A percentile compares a stretch with the other conserved stretches of the same genome.
Conservation (phyloP, 1,139 yeast species). For the Blastobotrys petasosporus region DNA sequence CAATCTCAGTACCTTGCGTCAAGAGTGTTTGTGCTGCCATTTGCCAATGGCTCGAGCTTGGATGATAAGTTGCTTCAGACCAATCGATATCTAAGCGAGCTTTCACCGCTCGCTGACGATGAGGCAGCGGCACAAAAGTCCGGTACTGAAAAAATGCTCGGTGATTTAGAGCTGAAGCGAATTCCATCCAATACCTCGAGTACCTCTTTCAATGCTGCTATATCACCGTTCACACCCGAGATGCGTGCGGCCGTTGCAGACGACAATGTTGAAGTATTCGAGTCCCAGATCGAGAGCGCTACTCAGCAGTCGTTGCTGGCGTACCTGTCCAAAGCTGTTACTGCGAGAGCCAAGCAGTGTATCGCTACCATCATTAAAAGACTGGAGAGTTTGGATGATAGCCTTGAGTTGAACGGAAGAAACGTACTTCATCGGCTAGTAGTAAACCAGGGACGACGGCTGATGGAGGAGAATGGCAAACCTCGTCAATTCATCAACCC, state of each 20-base stretch:
- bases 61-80: conserved; percentile 49
- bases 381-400: conserved; percentile 50
- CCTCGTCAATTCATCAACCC: conserved; percentile 36
- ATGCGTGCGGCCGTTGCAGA: conserved; percentile 19
- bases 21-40: conserved; percentile 68
- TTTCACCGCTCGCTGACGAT: conserved; percentile 36
- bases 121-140: conserved; percentile 7
- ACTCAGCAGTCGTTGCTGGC: conserved; percentile 44
- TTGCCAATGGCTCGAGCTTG: conserved; percentile 59
- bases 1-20: conserved; percentile 63
- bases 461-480: conserved; percentile 10
- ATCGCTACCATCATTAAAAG: conserved; percentile 49
- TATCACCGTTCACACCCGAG: conserved; percentile 13
- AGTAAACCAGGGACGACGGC: conserved; percentile 63
- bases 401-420: conserved; percentile 71
- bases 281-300: conserved; percentile 10
- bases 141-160: conserved; percentile 13
- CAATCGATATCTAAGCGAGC: conserved; percentile 47
- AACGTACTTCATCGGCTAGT: conserved; percentile 81
- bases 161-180: conserved; percentile 13
- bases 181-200: conserved; percentile 16
- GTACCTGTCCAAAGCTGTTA: conserved; percentile 59
- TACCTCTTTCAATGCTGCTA: conserved; percentile 8
- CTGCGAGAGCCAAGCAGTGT: conserved; percentile 45
- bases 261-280: conserved; percentile 30